Percentiles rank a stretch among this genome's conserved stretches.
phyloP scores from a whole-genome alignment of 164 flowering plant species.

The Berberis vulgaris region DNA sequence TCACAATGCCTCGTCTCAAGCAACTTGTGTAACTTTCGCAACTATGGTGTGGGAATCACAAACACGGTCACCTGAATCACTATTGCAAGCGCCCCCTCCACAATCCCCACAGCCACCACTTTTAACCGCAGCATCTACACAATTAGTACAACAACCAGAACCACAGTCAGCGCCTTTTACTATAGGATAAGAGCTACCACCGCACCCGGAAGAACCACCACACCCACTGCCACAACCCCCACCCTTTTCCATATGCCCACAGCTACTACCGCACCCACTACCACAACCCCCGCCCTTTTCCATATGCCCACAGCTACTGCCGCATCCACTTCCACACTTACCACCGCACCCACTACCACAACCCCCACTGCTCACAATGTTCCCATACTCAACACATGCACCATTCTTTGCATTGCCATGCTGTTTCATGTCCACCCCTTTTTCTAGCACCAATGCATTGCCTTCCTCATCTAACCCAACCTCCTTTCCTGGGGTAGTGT shows the following conservation, averaged over 20 bases:
- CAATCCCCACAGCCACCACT: constrained; percentile 6
- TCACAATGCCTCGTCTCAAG: too few relatives aligned
- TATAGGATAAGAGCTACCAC: too few relatives aligned
- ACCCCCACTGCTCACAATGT: constrained; percentile 4
- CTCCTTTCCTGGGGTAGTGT: constrained; percentile 8
- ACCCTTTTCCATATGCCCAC: constrained; percentile 1
- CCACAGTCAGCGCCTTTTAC: constrained; percentile 6
- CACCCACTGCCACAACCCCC: too few relatives aligned
- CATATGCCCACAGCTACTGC: constrained; percentile 11
- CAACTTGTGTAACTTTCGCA: too few relatives aligned
- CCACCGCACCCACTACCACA: constrained; percentile 20
- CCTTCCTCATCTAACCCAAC: constrained; percentile 7
- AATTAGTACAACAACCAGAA: background rate
- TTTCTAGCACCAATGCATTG: constrained; percentile 5
- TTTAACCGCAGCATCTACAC: background rate
- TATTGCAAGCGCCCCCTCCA: background rate
- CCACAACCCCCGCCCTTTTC: constrained; percentile 9
- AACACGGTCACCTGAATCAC: background rate
- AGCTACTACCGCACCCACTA: constrained; percentile 3
- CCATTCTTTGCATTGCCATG: constrained; percentile 4
- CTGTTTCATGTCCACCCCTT: constrained; percentile 13
- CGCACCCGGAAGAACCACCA: too few relatives aligned
- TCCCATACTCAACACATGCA: constrained; percentile 5
- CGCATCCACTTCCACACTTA: constrained; percentile 23
- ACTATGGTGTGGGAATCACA: too few relatives aligned